A percentile compares a stretch with the other conserved stretches of the same genome.
These are phyloP conservation scores for Phylloporus sp. DNA, from an alignment of 1,284 basidiomycete species.

Conservation along the genomic window DNA sequence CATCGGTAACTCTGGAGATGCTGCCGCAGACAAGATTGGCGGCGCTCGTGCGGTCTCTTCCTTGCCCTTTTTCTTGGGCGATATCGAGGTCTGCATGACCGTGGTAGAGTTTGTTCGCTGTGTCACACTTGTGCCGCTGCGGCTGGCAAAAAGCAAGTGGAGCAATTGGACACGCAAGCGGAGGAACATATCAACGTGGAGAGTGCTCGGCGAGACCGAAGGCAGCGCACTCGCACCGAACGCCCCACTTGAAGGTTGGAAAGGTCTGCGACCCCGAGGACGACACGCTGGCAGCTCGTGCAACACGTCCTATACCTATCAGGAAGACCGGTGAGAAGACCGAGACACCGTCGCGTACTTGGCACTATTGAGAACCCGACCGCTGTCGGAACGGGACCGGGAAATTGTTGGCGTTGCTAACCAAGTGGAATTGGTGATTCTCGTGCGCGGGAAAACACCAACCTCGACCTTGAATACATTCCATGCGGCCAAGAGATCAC, in stretches of 20 bases:
- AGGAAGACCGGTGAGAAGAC: constrained; percentile 63
- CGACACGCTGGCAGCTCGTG: constrained; percentile 77
- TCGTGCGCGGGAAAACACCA: too few species aligned
- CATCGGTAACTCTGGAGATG: constrained; percentile 78
- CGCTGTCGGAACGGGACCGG: constrained; percentile 72
- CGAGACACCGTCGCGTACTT: constrained; percentile 77
- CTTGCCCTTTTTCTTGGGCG: constrained; percentile 28
- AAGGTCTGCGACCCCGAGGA: constrained; percentile 50
- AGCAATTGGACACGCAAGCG: constrained; percentile 43
- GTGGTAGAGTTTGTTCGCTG: constrained; percentile 56
- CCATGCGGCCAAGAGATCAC: constrained; percentile 79
- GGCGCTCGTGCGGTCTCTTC: constrained; percentile 25
- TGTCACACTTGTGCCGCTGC: constrained; percentile 61
- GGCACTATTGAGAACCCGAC: constrained; percentile 81
- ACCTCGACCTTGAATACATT: constrained; percentile 77
- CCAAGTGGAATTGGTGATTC: too few species aligned
- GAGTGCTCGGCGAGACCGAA: constrained; percentile 28
- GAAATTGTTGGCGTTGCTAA: constrained; percentile 86
- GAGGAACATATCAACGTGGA: constrained; percentile 53
- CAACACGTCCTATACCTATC: constrained; percentile 89
- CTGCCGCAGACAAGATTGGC: constrained; percentile 59
- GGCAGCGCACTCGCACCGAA: constrained; percentile 22
- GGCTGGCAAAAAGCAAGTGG: constrained; percentile 38
- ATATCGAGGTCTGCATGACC: not conserved
- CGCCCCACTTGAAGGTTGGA: too few species aligned